Evolutionary conservation across 225 moss, liverwort and hornwort genomes (phyloP).

Genomic region (Pseudoscleropodium purum): DNA sequence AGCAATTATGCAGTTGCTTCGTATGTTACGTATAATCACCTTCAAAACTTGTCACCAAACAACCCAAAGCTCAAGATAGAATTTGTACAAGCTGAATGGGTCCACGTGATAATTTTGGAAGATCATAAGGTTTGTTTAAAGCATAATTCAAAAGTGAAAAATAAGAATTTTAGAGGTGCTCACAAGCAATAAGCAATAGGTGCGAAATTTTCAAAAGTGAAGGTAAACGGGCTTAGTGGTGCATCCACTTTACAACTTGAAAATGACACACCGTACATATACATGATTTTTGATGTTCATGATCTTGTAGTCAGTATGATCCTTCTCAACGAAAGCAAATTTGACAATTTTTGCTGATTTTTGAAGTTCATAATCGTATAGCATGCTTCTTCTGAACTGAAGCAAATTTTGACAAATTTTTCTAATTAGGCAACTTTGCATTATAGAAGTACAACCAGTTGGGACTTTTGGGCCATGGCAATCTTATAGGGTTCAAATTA

Average conservation of each 20-base stretch:
- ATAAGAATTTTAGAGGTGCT: neutral
- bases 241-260: neutral
- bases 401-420: neutral
- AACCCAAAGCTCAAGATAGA: neutral
- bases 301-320: too few relatives aligned
- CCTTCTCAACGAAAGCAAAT: neutral
- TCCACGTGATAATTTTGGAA: too few relatives aligned
- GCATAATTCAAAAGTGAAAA: neutral
- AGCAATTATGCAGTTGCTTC: neutral
- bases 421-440: neutral
- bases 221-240: fast-evolving
- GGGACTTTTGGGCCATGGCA: too few relatives aligned
- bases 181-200: neutral
- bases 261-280: neutral
- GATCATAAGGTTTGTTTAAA: neutral
- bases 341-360: neutral
- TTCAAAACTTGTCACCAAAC: neutral
- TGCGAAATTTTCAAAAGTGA: neutral
- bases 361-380: neutral
- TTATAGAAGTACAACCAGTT: neutral
- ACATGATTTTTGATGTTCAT: neutral
- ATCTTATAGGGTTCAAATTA: neutral
- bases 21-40: neutral
- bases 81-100: too few relatives aligned
- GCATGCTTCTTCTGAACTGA: neutral